A percentile compares a stretch with the other conserved stretches of the same genome.
Conservation (phyloP, 2,329 filamentous ascomycete genomes). For the Geoglossum cookeanum region DNA sequence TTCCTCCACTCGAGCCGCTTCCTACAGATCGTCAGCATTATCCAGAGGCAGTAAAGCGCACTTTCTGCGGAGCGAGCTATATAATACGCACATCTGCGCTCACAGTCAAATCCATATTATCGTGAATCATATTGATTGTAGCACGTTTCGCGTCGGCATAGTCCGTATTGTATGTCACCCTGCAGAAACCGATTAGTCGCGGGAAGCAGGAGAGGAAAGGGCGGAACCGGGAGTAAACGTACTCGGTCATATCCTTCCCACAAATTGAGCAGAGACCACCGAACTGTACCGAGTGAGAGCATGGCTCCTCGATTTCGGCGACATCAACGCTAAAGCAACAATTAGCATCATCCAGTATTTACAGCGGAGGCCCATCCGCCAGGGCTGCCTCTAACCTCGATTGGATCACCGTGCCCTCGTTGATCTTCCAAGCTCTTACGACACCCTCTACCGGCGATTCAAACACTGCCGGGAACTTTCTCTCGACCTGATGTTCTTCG, state of each 20-base stretch:
- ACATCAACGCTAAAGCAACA: constrained; percentile 27
- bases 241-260: constrained; percentile 89
- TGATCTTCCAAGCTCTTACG: constrained; percentile 57
- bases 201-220: background rate
- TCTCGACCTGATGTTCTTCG: constrained; percentile 49
- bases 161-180: constrained; percentile 62
- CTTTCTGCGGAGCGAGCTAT: background rate
- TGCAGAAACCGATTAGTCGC: constrained; percentile 8
- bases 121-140: constrained; percentile 86
- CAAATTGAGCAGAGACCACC: constrained; percentile 80
- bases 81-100: constrained; percentile 34
- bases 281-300: constrained; percentile 79
- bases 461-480: constrained; percentile 59
- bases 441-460: constrained; percentile 69
- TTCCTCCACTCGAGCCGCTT: constrained; percentile 67
- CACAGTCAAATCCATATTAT: constrained; percentile 71
- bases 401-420: constrained; percentile 17
- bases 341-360: constrained; percentile 2
- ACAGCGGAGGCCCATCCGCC: background rate
- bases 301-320: constrained; percentile 75
- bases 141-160: constrained; percentile 65
- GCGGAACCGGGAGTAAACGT: constrained; percentile 13
- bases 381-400: constrained; percentile 15
- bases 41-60: background rate
- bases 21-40: constrained; percentile 16